These are phyloP conservation scores for Excoecaria cochinchinensis DNA, from an alignment of 345 rosid genomes.

Conservation along the genomic window DNA sequence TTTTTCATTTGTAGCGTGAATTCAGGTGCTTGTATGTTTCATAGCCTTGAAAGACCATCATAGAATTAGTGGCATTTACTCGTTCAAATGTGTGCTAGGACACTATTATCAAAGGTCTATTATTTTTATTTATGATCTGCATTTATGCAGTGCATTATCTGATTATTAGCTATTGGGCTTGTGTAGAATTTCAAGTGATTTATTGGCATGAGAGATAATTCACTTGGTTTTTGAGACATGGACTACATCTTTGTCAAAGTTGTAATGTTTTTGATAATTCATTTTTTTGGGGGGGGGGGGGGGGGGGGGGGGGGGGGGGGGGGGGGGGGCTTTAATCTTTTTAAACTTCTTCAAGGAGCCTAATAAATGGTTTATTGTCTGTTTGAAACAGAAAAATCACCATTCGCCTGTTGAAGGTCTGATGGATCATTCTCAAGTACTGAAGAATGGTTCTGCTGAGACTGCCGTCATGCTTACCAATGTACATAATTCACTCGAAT, in stretches of 20 bases:
- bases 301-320: neutral
- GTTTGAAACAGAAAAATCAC: conserved; percentile 46
- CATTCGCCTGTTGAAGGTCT: conserved; percentile 40
- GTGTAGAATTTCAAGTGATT: conserved; percentile 2
- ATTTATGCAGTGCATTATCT: neutral
- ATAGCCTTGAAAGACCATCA: neutral
- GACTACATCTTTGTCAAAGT: neutral
- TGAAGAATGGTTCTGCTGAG: conserved; percentile 48
- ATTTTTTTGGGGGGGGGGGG: neutral
- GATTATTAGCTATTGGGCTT: neutral
- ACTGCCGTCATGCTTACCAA: conserved; percentile 33
- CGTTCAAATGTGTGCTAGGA: neutral
- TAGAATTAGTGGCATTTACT: neutral
- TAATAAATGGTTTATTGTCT: neutral
- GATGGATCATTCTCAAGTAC: conserved; percentile 41
- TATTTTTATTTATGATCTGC: neutral
- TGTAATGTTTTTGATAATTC: neutral
- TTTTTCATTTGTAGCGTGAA: no score
- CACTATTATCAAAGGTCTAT: neutral
- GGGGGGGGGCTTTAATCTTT: neutral
- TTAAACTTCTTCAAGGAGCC: neutral
- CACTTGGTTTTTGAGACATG: neutral
- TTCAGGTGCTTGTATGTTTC: neutral
- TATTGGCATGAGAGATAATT: neutral
- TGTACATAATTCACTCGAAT: conserved; percentile 40